Percentiles rank a stretch among this genome's conserved stretches.
Conservation (phyloP, 768 basidiomycete genomes). For the Leccinum uliginosum region DNA sequence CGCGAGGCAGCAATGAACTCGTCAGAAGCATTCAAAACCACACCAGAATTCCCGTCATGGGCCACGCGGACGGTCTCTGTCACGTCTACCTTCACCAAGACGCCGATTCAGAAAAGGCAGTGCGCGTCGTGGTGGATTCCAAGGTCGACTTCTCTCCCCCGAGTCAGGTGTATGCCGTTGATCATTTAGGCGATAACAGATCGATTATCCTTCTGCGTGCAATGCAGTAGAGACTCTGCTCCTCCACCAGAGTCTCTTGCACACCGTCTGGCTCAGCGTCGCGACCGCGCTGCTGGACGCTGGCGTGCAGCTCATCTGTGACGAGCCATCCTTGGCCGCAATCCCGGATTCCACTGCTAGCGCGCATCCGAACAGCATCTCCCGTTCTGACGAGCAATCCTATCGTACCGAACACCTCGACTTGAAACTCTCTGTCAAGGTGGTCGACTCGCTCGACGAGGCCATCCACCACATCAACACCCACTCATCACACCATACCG, state of each 20-base stretch:
- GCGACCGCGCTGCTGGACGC: slow-evolving; percentile 65
- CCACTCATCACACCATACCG: slow-evolving; percentile 95
- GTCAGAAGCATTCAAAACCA: slow-evolving; percentile 85
- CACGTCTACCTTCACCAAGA: slow-evolving; percentile 83
- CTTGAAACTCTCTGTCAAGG: slow-evolving; percentile 75
- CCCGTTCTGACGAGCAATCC: slow-evolving; percentile 54
- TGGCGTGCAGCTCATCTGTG: slow-evolving; percentile 78
- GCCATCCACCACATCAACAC: slow-evolving; percentile 90
- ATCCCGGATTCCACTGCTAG: slow-evolving; percentile 39
- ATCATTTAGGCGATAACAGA: slow-evolving; percentile 41
- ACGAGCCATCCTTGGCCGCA: slow-evolving; percentile 55
- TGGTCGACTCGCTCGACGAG: slow-evolving; percentile 62
- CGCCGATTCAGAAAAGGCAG: slow-evolving; percentile 75
- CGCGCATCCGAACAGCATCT: slow-evolving; percentile 41
- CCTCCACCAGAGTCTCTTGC: slow-evolving; percentile 68
- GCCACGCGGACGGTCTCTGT: slow-evolving; percentile 96
- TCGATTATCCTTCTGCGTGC: slow-evolving; percentile 93
- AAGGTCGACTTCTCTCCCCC: slow-evolving; percentile 55
- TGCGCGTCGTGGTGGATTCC: slow-evolving; percentile 80
- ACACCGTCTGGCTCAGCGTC: slow-evolving; percentile 77
- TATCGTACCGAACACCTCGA: slow-evolving; percentile 89
- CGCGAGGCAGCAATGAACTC: slow-evolving; percentile 88
- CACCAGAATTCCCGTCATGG: slow-evolving; percentile 96
- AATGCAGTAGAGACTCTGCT: slow-evolving; percentile 90
- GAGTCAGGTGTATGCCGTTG: not conserved